Evolutionary conservation across 805 yeast genomes (phyloP), one percentile per base, ranked within the genome.

Genomic region (Kodamaea hsintzibuensis): DNA sequence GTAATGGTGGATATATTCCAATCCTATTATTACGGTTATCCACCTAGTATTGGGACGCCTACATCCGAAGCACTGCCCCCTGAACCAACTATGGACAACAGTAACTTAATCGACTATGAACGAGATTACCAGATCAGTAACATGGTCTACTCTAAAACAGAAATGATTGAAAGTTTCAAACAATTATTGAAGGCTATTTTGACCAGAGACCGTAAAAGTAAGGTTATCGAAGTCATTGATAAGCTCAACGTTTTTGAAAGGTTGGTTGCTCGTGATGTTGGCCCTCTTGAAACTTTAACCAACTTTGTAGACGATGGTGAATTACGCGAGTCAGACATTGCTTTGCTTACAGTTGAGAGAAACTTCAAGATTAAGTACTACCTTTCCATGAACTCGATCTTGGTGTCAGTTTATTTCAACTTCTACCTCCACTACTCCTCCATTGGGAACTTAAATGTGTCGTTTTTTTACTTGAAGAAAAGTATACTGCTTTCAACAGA

Each of bases 401-500:
- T 61, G 46, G 44, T 61, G 30, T 50, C 65, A 4, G 38, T 58
- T 1, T 59, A 56, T 51, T 61, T 59, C 50, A 64, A 58, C 48
- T 54, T 63, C 2, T 62, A 57, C 45, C 56, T 57, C 10, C 53
- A 56, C 45, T 63, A 61, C 45, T 39, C 30, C 13, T 22, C 42
- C 7, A 8, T 8, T 7, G 51, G 40, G 16, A 44, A 52, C 14
- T 38, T 39, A 6, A 55, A 55, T 27, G 44, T 52, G n/a, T 40
- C 55, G 2, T 55, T 38, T 33, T 55, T 46, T 17, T 55, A 55
- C 38, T 52, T 55, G 53, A 55, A 52, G 37, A 55, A 55, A 43
- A 17, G 51, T 1, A 25, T 52, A 35, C 35, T 47, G 7, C 39
- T 44, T 10, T 19, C 46, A n/a, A 51, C 57, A 6, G 66, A 63